These are phyloP conservation scores for Cladophialophora immunda DNA, from an alignment of 2,329 filamentous ascomycete genomes.

Conservation along the genomic window DNA sequence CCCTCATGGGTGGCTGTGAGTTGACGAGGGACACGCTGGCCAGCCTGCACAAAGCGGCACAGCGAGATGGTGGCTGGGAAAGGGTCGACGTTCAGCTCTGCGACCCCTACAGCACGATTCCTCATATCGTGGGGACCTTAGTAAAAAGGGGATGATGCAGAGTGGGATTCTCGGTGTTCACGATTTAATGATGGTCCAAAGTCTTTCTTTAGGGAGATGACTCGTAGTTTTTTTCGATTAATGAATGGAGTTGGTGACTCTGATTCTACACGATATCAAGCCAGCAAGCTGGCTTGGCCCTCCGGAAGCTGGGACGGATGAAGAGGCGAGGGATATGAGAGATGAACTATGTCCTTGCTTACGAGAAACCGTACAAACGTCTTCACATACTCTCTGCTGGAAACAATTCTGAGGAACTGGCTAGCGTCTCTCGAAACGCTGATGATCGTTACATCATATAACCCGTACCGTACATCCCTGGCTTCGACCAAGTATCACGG, in stretches of 20 bases:
- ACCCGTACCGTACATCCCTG: not conserved
- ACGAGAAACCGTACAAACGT: too few species aligned
- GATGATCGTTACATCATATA: too few species aligned
- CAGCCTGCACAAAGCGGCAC: conserved; percentile 15
- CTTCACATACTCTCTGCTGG: too few species aligned
- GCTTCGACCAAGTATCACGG: not conserved
- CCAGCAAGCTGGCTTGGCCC: too few species aligned
- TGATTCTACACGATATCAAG: too few species aligned
- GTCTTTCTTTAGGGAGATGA: not conserved
- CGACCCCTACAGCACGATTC: conserved; percentile 17
- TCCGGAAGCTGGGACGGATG: too few species aligned
- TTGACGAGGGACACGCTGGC: conserved; percentile 55
- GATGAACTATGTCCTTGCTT: too few species aligned
- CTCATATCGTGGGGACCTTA: conserved; percentile 16
- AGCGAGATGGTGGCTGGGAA: conserved; percentile 20
- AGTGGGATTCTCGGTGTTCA: not conserved
- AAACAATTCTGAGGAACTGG: too few species aligned
- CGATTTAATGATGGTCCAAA: not conserved
- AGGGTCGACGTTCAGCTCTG: conserved; percentile 11
- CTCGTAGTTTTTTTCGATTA: too few species aligned
- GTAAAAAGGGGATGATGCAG: conserved; percentile 6
- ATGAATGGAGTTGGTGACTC: too few species aligned
- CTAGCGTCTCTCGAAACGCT: too few species aligned
- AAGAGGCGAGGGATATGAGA: too few species aligned
- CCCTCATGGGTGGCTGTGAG: conserved; percentile 61